These are phyloP conservation scores for Cadophora sp. DNA, from an alignment of 2,329 filamentous ascomycete species.

Conservation along the genomic window DNA sequence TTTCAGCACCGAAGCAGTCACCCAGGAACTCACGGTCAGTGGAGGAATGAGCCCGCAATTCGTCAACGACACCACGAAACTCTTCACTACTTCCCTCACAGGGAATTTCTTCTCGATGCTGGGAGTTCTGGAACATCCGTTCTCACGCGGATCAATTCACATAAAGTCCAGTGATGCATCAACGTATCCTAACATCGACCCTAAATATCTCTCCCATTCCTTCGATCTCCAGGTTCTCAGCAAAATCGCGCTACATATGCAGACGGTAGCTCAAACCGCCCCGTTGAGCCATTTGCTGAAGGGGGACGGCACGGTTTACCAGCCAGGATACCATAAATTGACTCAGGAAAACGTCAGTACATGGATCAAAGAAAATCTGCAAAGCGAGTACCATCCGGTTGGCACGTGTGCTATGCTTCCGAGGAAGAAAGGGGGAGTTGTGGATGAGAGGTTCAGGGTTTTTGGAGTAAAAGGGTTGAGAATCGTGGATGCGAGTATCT, in stretches of 20 bases:
- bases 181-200: neutral
- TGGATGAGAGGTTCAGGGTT: constrained; percentile 27
- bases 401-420: constrained; percentile 30
- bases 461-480: constrained; percentile 21
- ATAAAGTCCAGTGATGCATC: neutral
- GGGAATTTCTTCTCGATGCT: constrained; percentile 17
- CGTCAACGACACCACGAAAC: neutral
- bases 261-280: neutral
- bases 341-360: neutral
- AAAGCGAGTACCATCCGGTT: neutral
- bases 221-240: neutral
- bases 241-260: neutral
- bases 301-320: neutral
- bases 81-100: constrained; percentile 2
- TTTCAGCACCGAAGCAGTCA: neutral
- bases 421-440: constrained; percentile 24
- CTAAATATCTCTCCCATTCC: neutral
- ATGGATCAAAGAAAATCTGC: neutral
- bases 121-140: constrained; percentile 40
- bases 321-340: neutral
- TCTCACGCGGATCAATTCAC: constrained; percentile 43
- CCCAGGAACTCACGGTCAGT: neutral
- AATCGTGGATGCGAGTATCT: constrained; percentile 10
- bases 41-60: neutral
- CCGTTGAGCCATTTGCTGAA: neutral